Base-by-base conservation (phyloP, 2,329 filamentous ascomycete species). In the Trichoderma semiorbis region DNA sequence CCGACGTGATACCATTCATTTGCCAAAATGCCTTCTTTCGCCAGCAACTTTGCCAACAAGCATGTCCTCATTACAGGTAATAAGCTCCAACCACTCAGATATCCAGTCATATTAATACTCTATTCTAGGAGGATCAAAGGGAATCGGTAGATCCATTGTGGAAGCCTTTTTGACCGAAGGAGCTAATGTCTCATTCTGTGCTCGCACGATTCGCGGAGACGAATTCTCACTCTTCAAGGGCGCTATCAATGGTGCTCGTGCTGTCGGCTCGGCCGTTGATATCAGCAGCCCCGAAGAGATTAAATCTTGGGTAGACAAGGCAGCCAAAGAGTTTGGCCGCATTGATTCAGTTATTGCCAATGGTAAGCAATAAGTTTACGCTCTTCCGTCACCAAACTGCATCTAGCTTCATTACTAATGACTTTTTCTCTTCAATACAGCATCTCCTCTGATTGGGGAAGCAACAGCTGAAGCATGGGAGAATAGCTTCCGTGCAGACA, bases 151-250 rank as follows among this genome's bases (percentile, higher is more conserved):
- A 47, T 74, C 71, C 2, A 75, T 76, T 1, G 75, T 75, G 0
- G 72, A 78, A 36, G 36, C 43, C 1, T 74, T 78, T 11, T 72
- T 78, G 12, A 24, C 55, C n/a, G 77, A 77, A 34, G 75, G 77
- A 7, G 77, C 75, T 14, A 77, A 78, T 24, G 77, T 78, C 4
- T 78, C 77, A 2, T 78, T 77, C 5, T 77, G 77, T 7, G 72
- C 76, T 8, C 75, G 76, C 5, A 70, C 70, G 3, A 53, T 74
- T 1, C 71, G 69, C 1, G 73, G 72, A 8, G 68, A 78, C 24
- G 75, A 78, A 11, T 78, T 78, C 16, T 50, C 43, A 3, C n/a
- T 18, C 14, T 75, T 75, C 39, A 66, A 70, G 10, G 73, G 58
- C 3, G 61, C 70, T 5, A 34, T 57, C 0, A 47, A 72, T 4